Conservation (phyloP, 164 flowering plant species). For the Dillenia suffruticosa region DNA sequence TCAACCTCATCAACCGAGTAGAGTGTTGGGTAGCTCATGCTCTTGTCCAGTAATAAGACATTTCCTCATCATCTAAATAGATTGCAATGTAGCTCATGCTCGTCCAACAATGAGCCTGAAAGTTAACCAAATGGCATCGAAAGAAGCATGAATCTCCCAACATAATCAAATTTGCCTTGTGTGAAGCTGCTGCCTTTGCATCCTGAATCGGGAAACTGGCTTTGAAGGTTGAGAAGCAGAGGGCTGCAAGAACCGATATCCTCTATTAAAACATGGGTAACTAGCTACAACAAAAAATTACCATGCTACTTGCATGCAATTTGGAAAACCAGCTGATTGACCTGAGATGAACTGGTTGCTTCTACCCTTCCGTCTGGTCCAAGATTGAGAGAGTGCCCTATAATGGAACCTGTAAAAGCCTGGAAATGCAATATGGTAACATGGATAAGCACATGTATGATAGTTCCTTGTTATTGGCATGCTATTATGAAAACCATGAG, state of each 20-base stretch:
- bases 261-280: not conserved
- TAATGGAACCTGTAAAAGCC: slow-evolving; percentile 75
- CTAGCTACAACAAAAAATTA: slow-evolving; percentile 2
- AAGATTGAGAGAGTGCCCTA: slow-evolving; percentile 52
- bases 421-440: slow-evolving; percentile 13
- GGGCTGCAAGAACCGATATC: slow-evolving; percentile 18
- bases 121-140: too few relatives aligned
- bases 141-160: too few relatives aligned
- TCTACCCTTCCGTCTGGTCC: slow-evolving; percentile 17
- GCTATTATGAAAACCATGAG: not conserved
- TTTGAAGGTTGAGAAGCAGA: slow-evolving; percentile 49
- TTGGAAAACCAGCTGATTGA: slow-evolving; percentile 10
- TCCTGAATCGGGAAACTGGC: slow-evolving; percentile 89
- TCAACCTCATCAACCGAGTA: too few relatives aligned
- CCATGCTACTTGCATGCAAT: not conserved
- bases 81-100: too few relatives aligned
- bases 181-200: slow-evolving; percentile 31
- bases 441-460: too few relatives aligned
- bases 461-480: not conserved
- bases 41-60: too few relatives aligned
- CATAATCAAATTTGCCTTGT: too few relatives aligned
- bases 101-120: too few relatives aligned
- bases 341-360: slow-evolving; percentile 37
- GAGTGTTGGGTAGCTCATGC: too few relatives aligned
- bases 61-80: too few relatives aligned